phyloP scores from a whole-genome alignment of 2,329 filamentous ascomycete species.

The Fusarium armeniacum region DNA sequence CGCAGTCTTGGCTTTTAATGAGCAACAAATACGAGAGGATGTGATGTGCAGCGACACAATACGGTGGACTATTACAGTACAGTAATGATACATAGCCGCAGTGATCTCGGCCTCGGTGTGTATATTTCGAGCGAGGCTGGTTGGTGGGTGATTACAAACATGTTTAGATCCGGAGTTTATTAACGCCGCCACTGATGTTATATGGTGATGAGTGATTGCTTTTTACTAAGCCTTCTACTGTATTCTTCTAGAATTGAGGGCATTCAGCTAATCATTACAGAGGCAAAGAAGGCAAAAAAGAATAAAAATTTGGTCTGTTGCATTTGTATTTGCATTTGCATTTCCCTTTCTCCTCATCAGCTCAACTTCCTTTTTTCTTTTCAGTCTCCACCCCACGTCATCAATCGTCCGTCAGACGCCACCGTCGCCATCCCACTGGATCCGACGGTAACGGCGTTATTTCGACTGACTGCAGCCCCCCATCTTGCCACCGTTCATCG shows the following conservation, averaged over 20 bases:
- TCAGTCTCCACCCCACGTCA: constrained; percentile 44
- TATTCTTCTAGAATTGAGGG: background rate
- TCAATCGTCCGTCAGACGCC: constrained; percentile 43
- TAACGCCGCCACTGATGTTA: constrained; percentile 14
- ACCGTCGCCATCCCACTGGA: constrained; percentile 41
- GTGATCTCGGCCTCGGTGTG: constrained; percentile 2
- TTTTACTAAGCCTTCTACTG: constrained; percentile 19
- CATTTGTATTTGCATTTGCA: constrained; percentile 14
- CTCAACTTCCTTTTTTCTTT: constrained; percentile 6
- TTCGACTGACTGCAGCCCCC: constrained; percentile 8
- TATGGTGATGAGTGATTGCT: background rate
- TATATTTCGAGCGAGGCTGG: background rate
- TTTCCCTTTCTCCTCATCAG: constrained; percentile 12
- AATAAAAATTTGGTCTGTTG: background rate
- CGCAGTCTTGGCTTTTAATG: constrained; percentile 3
- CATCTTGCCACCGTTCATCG: constrained; percentile 35
- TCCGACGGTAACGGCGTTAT: constrained; percentile 37
- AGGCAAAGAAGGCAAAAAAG: background rate
- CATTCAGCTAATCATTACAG: background rate
- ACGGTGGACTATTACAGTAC: constrained; percentile 10
- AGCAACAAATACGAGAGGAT: constrained; percentile 11
- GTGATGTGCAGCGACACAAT: constrained; percentile 4
- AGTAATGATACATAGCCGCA: background rate
- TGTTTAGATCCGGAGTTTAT: constrained; percentile 1
- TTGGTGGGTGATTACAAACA: constrained; percentile 23